A percentile compares a stretch with the other conserved stretches of the same genome.
These are phyloP conservation scores for Pythium rishiriense DNA, from an alignment of 352 stramenopile species.

Conservation along the genomic window DNA sequence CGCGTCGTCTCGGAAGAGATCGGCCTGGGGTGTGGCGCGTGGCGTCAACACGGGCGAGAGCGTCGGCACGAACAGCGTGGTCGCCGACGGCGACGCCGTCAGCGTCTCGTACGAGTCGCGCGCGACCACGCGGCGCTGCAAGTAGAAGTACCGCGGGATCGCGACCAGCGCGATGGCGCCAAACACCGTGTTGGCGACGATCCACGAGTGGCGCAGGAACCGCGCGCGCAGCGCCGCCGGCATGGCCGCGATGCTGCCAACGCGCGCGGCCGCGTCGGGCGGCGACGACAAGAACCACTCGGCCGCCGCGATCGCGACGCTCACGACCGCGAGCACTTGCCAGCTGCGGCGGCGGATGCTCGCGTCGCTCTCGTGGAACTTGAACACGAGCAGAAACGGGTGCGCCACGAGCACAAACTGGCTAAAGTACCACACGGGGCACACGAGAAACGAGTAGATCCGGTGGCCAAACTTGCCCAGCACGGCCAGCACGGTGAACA, in stretches of 20 bases:
- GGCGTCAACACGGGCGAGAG: constrained; percentile 15
- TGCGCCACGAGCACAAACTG: constrained; percentile 71
- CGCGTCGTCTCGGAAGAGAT: constrained; percentile 4
- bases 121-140: constrained; percentile 44
- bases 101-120: constrained; percentile 55
- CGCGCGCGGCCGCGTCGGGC: constrained; percentile 28
- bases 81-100: constrained; percentile 13
- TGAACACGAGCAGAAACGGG: constrained; percentile 76
- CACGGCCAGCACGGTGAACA: constrained; percentile 67
- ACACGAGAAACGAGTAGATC: constrained; percentile 71
- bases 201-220: constrained; percentile 51
- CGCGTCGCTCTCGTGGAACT: constrained; percentile 48
- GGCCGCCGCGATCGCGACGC: constrained; percentile 47
- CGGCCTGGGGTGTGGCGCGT: background rate
- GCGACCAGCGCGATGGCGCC: constrained; percentile 61
- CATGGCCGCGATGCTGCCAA: constrained; percentile 1
- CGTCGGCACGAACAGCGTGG: constrained; percentile 13
- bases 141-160: constrained; percentile 71
- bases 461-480: constrained; percentile 61
- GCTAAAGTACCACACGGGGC: constrained; percentile 77
- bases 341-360: constrained; percentile 40
- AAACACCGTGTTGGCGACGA: constrained; percentile 81
- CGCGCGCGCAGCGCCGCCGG: constrained; percentile 16
- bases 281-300: constrained; percentile 75
- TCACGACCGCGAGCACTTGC: constrained; percentile 49